phyloP scores from a whole-genome alignment of 371 early-diverging fungal species.

The Mortierella polycephala region DNA sequence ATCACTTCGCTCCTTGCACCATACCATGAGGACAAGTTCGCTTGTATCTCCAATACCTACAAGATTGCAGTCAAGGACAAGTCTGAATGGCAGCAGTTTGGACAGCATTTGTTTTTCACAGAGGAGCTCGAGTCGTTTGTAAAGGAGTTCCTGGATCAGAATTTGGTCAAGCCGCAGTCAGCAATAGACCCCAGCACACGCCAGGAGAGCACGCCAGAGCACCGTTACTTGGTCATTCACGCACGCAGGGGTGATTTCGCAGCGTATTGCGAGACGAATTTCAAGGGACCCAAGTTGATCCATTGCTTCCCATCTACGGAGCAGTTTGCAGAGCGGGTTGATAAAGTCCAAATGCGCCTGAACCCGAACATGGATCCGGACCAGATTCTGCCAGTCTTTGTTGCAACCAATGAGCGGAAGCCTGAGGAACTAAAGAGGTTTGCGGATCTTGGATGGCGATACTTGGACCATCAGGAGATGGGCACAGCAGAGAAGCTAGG shows the following conservation, averaged over 20 bases:
- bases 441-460: slow-evolving; percentile 48
- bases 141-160: slow-evolving; percentile 27
- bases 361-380: slow-evolving; percentile 28
- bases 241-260: slow-evolving; percentile 50
- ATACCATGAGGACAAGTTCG: slow-evolving; percentile 18
- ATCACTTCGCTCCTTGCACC: slow-evolving; percentile 23
- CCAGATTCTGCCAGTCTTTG: slow-evolving; percentile 47
- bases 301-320: slow-evolving; percentile 52
- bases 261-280: slow-evolving; percentile 36
- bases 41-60: slow-evolving; percentile 53
- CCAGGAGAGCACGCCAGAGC: slow-evolving; percentile 1
- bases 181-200: slow-evolving; percentile 14
- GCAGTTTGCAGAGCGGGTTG: slow-evolving; percentile 44
- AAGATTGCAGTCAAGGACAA: slow-evolving; percentile 50
- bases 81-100: slow-evolving; percentile 50
- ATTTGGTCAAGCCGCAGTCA: slow-evolving; percentile 18
- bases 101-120: slow-evolving; percentile 42
- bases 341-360: slow-evolving; percentile 24
- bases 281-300: slow-evolving; percentile 30
- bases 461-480: slow-evolving; percentile 40
- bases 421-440: slow-evolving; percentile 51
- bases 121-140: slow-evolving; percentile 41
- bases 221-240: slow-evolving; percentile 42
- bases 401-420: slow-evolving; percentile 46
- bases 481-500: slow-evolving; percentile 43